Evolutionary conservation across 2,329 filamentous ascomycete species (phyloP), one percentile per base, ranked within the genome.

Genomic region (Talaromyces islandicus): DNA sequence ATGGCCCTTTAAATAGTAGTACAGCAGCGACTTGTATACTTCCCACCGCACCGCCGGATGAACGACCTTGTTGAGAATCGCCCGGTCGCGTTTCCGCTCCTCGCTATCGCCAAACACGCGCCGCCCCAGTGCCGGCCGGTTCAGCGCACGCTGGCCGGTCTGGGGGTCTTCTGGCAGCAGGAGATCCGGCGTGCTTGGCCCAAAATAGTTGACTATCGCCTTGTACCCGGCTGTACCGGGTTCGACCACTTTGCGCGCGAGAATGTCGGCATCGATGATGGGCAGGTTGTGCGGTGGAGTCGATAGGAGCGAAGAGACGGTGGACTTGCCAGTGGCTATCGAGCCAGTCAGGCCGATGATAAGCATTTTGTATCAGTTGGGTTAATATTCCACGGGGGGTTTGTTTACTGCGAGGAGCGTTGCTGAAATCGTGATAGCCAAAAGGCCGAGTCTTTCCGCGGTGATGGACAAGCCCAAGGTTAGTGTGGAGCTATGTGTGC

Each of bases 281-380:
- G 94, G 92, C 63, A 99, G 84, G 62, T 85, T 88, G 80, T 97
- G 90, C 0, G 93, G 94, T 5, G 90, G 81, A 4, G 85, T 82
- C 56, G 89, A 86, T 68, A 99, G 89, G 67, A 96, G 83, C 43
- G 83, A 81, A 29, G 94, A 96, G 59, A 97, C 92, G 66, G 93
- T 99, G 52, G 93, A 96, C 84, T 99, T 99, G 74, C 94, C 94
- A 6, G 94, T 99, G 62, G 94, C 94, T 72, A 99, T 97, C 63
- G 92, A 96, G 73, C 94, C 94, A 9, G 94, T 99, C 27, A 99
- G 86, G 60, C 94, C 94, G 68, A 99, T 92, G 70, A 99, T 87
- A 54, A 97, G 85, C 94, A 97, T 97, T 61, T 61, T 65, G 58
- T 54, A 29, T 52, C 12, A 17, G 17, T 52, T 52, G 7, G 4